Base-by-base conservation (phyloP, 768 basidiomycete genomes). In the Dendrothele bispora region DNA sequence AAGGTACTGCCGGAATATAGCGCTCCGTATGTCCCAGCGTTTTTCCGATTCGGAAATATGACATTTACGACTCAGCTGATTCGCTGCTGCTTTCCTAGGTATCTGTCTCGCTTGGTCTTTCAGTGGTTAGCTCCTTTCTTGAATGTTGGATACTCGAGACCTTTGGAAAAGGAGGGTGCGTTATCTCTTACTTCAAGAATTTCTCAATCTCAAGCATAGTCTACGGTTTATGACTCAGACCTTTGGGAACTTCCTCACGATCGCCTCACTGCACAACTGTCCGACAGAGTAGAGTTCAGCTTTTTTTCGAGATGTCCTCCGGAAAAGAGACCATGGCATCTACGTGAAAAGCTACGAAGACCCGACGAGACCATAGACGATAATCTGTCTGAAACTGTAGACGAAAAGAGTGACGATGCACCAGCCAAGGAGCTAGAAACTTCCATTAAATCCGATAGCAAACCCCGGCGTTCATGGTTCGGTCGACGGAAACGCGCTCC, bases 81-180 rank as follows among this genome's bases (percentile, higher is more conserved):
- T 21, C 0, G n/a, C 17, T 11, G 22, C 43, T 44, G 3, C 20
- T 39, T 4, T 39, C 29, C 20, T 25, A 74, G 70, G 17, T 51
- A 46, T 24, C 48, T 70, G 10, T 77, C 77, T 7, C 63, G 60
- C 34, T 58, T 78, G 7, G 29, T 73, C 11, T 75, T 80, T 48
- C 61, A 65, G 18, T 79, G 78, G 78, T 59, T 82, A 6, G 66
- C 60, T 28, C 71, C 78, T 7, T 64, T 82, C 38, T 57, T 82
- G 7, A 52, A 58, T 17, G 77, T 79, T 26, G 79, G 79, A 21
- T 80, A 68, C 49, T 69, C 74, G 7, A 61, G 79, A 29, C 79
- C 79, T 3, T 50, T 80, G n/a, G 61, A 78, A 57, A 68, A 71
- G 54, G 70, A 78, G 46, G 79, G 79, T 75, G 43, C 6, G 58